Conservation (phyloP, 2,329 filamentous ascomycete genomes). For the Apiospora koreana region DNA sequence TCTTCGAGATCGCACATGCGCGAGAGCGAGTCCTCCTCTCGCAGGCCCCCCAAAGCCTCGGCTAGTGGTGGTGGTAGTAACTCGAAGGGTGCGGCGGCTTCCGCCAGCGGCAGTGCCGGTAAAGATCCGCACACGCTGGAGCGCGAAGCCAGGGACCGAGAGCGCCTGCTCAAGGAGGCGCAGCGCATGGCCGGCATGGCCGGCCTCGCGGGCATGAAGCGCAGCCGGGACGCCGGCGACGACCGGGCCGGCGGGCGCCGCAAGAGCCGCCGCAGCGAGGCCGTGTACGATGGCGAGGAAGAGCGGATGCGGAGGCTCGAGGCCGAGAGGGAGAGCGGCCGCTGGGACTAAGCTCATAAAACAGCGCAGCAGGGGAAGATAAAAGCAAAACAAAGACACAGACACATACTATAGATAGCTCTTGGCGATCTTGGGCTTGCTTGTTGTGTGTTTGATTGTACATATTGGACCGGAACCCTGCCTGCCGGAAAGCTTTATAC, state of each 20-base stretch:
- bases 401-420: neutral
- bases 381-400: neutral
- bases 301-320: conserved; percentile 57
- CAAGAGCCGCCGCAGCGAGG: conserved; percentile 51
- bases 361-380: too few species aligned
- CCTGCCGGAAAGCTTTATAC: neutral
- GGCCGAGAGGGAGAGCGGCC: conserved; percentile 57
- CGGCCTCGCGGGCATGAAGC: conserved; percentile 48
- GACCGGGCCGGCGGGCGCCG: conserved; percentile 46
- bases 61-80: conserved; percentile 17
- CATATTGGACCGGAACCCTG: neutral
- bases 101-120: neutral
- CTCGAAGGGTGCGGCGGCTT: neutral
- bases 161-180: conserved; percentile 68
- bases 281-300: conserved; percentile 49
- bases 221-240: conserved; percentile 44
- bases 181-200: conserved; percentile 62
- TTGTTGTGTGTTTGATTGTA: conserved; percentile 1
- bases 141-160: conserved; percentile 65
- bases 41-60: conserved; percentile 39
- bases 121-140: conserved; percentile 69
- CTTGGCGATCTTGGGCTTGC: too few species aligned
- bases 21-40: conserved; percentile 31
- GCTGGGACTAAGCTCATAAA: conserved; percentile 42
- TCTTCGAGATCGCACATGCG: conserved; percentile 26